These are phyloP conservation scores for Scheffersomyces insectosa DNA, from an alignment of 1,139 yeast genomes.

Conservation along the genomic window DNA sequence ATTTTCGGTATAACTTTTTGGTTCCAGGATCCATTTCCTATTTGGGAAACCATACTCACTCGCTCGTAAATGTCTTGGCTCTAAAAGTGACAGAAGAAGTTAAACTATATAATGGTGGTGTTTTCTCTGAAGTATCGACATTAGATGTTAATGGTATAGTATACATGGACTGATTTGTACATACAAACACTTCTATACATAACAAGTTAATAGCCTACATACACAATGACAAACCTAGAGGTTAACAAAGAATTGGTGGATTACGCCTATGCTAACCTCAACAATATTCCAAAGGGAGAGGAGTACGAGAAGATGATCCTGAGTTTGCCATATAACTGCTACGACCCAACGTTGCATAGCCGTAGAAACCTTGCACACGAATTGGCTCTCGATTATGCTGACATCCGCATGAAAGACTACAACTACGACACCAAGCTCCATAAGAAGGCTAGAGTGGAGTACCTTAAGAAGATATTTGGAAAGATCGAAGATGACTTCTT, in stretches of 20 bases:
- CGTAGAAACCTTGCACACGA: slow-evolving; percentile 32
- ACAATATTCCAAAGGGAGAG: slow-evolving; percentile 41
- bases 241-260: slow-evolving; percentile 38
- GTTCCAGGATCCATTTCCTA: no score
- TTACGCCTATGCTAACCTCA: slow-evolving; percentile 41
- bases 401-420: slow-evolving; percentile 40
- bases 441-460: slow-evolving; percentile 34
- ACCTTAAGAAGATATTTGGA: slow-evolving; percentile 46
- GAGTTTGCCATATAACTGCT: slow-evolving; percentile 31
- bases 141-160: no score
- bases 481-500: slow-evolving; percentile 36
- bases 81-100: no score
- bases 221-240: slow-evolving; percentile 9
- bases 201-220: no score
- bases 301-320: slow-evolving; percentile 49
- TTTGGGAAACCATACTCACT: no score
- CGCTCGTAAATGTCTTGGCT: no score
- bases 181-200: no score
- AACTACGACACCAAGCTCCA: slow-evolving; percentile 26
- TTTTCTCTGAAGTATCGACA: no score
- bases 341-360: slow-evolving; percentile 24
- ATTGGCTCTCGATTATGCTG: slow-evolving; percentile 36
- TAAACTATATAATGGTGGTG: no score
- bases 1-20: no score
- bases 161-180: no score